Evolutionary conservation across 306 rosid species (phyloP), one percentile per base, ranked within the genome.

Genomic region (Glycine soja): DNA sequence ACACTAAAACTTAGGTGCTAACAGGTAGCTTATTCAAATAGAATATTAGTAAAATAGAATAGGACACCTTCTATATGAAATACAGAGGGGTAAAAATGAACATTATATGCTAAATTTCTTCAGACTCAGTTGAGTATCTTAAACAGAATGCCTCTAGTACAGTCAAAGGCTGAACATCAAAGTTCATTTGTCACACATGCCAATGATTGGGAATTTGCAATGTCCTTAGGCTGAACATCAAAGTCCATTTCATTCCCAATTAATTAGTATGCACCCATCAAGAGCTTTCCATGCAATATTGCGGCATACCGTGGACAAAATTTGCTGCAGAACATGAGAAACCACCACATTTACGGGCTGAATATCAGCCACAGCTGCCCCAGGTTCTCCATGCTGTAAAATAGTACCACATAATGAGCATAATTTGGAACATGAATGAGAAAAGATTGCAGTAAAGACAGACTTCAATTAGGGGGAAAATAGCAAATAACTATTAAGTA

Each of bases 361-460:
- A 81, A 96, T 51, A 75, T 93, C 97, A 51, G 89, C 92, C 81
- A 93, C 91, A 11, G 88, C 95, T n/a, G 90, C 92, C 83, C 99
- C 99, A 50, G 99, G 84, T 85, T 96, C 99, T 78, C 98, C 99
- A 75, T 93, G 98, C 99, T 96, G 91, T 76, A 85, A 84, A 81
- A 73, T 30, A 14, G 72, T 66, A 78, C 74, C 80, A 88, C 47
- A 78, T 67, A 75, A 80, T 84, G 68, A 81, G 65, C 76, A 57
- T 42, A 12, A 42, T 67, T 64, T 79, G 56, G 9, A 68, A 75
- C 47, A 38, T 64, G 69, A 51, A 74, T 45, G 68, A 81, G 76
- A 74, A 85, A 36, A 59, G 53, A 85, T 69, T 18, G 6, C 10
- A 62, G 36, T 10, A 24, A 74, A 53, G 38, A 54, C 12, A 87